Base-by-base conservation (phyloP, 257 asterid species). In the Leptodermis oblonga region DNA sequence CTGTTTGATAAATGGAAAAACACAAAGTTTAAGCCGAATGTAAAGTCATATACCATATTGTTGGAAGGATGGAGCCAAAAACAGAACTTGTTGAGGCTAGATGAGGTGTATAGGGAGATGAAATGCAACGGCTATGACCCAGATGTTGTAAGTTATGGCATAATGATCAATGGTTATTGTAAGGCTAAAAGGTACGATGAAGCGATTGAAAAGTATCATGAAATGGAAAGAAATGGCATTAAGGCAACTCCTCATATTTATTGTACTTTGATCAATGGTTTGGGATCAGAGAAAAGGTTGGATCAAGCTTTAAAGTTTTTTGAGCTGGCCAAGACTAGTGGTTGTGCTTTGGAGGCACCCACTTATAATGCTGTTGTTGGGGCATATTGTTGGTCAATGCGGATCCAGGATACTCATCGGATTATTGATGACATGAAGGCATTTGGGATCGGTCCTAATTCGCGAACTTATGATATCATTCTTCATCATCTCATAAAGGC, bases 21-120 rank as follows among this genome's bases (percentile, higher is more conserved):
- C 15, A 59, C 48, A 55, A 81, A 65, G 45, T 88, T 92, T 12
- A 72, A 37, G 20, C 96, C 98, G 4, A 81, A 88, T 74, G 67
- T 90, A 1, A 92, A 82, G 70, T 79, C 97, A 0, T 90, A 85
- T 74, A 78, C 96, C 2, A 86, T 88, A 45, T 65, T 88, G 30
- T 64, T 92, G 71, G 98, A 90, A 78, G 98, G 98, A 0, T 92
- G 96, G 96, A 90, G 95, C 20, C 82, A 76, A 56, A 88, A 86
- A 55, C 72, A 81, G 73, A 90, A 88, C 70, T 77, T 92, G 55
- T 82, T 86, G 42, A 74, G 79, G 61, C 71, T 90, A 4, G 71
- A 86, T 23, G 97, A 90, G 83, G 98, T 88, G 65, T 81, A 77
- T 68, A 86, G 84, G 3, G 97, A 90, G 70, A 86, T 92, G 98